phyloP scores from a whole-genome alignment of 148 eudicot genomes.

The Vaccinium vitisidaea region DNA sequence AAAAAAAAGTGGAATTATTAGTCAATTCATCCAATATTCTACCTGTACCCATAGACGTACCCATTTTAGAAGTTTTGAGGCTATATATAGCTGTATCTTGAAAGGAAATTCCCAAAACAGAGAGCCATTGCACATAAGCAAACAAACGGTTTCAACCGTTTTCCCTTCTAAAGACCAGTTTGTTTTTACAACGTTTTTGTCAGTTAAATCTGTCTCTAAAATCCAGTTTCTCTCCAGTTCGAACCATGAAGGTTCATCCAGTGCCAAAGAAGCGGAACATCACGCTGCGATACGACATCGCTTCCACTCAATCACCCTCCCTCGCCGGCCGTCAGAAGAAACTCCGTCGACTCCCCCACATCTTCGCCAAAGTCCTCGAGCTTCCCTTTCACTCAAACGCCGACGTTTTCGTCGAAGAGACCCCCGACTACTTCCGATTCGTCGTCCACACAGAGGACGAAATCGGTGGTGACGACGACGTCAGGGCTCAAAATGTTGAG shows the following conservation, averaged over 20 bases:
- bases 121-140: too few species aligned
- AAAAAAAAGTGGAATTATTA: too few species aligned
- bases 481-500: slow-evolving; percentile 56
- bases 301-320: slow-evolving; percentile 15
- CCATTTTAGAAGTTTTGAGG: too few species aligned
- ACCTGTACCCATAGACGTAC: too few species aligned
- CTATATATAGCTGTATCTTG: too few species aligned
- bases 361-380: slow-evolving; percentile 83
- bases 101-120: too few species aligned
- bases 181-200: too few species aligned
- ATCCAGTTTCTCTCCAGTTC: too few species aligned
- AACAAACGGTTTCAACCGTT: too few species aligned
- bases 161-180: too few species aligned
- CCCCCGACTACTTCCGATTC: slow-evolving; percentile 51
- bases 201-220: too few species aligned
- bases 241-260: slow-evolving; percentile 63
- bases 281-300: slow-evolving; percentile 44
- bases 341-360: slow-evolving; percentile 78
- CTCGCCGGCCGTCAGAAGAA: slow-evolving; percentile 48
- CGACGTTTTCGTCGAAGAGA: slow-evolving; percentile 64
- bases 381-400: slow-evolving; percentile 79
- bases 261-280: slow-evolving; percentile 48
- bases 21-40: too few species aligned
- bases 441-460: slow-evolving; percentile 44
- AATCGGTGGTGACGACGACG: slow-evolving; percentile 32